Evolutionary conservation across 2,329 filamentous ascomycete species (phyloP), one percentile per base, ranked within the genome.

Genomic region (Fusarium sp.): DNA sequence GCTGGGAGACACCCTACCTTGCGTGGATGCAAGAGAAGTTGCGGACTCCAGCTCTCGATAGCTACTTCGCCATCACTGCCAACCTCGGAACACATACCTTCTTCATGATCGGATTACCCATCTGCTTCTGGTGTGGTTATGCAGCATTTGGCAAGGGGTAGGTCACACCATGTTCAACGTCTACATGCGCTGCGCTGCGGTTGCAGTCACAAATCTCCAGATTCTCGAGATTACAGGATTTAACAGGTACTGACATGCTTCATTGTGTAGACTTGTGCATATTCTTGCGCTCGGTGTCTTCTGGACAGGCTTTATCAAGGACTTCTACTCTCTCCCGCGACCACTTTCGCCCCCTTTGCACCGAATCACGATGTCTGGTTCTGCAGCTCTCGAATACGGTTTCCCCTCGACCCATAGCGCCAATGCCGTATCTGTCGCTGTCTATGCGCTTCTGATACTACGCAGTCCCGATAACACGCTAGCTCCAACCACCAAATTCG

Each of bases 31-130:
- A 99, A 87, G 89, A 92, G 75, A 90, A 87, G 81, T 83, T 96
- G 81, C 93, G 96, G 79, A 92, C 94, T 26, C 94, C 94, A 2
- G 89, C 93, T 14, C 91, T 98, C 78, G 96, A 99, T 83, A 94
- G 94, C 72, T 99, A 98, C 86, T 99, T 99, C 83, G 96, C 96
- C 57, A 94, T 97, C 75, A 97, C 95, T 2, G 96, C 96, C 73
- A 99, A 98, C 82, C 89, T 98, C 62, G 94, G 96, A 75, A 99
- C 96, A 2, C 96, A 99, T 84, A 99, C 96, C 1, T 98, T 98
- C 86, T 99, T 98, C 87, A 98, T 98, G 95, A 89, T 98, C 75
- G 93, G 94, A 66, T 85, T 99, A 79, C 96, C 96, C 11, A 94
- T 98, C 74, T 89, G 98, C 77, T 98, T 98, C 85, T 99, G 96